Evolutionary conservation across 148 eudicot species (phyloP).

Genomic region (Rhododendron ovatum): DNA sequence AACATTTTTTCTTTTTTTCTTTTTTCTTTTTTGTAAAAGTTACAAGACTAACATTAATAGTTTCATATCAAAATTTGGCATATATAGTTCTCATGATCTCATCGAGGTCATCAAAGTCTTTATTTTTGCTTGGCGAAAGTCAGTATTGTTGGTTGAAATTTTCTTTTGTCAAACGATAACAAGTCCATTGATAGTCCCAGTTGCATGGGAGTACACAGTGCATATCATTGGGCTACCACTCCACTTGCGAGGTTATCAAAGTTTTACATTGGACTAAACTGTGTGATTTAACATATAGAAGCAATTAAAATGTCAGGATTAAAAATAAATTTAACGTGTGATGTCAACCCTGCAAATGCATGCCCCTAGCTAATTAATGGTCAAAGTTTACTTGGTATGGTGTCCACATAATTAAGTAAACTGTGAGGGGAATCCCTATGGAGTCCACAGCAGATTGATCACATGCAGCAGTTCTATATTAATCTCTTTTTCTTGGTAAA

Average conservation of each 20-base stretch:
- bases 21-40: too few species aligned
- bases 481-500: too few species aligned
- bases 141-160: too few species aligned
- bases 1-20: too few species aligned
- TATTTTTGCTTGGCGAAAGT: too few species aligned
- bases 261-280: not conserved
- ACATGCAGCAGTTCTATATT: not conserved
- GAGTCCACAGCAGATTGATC: not conserved
- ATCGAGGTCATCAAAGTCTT: too few species aligned
- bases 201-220: too few species aligned
- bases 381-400: not conserved
- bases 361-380: not conserved
- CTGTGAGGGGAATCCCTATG: not conserved
- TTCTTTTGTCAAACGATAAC: too few species aligned
- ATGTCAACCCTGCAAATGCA: not conserved
- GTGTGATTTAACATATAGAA: not conserved
- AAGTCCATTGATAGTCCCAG: too few species aligned
- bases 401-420: not conserved
- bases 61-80: too few species aligned
- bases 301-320: not conserved
- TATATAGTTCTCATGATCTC: too few species aligned
- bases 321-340: not conserved
- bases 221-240: not conserved
- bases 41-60: too few species aligned
- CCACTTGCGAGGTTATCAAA: not conserved